phyloP scores from a whole-genome alignment of 192 early-diverging fungal species.

The Rhizophagus prolifer region DNA sequence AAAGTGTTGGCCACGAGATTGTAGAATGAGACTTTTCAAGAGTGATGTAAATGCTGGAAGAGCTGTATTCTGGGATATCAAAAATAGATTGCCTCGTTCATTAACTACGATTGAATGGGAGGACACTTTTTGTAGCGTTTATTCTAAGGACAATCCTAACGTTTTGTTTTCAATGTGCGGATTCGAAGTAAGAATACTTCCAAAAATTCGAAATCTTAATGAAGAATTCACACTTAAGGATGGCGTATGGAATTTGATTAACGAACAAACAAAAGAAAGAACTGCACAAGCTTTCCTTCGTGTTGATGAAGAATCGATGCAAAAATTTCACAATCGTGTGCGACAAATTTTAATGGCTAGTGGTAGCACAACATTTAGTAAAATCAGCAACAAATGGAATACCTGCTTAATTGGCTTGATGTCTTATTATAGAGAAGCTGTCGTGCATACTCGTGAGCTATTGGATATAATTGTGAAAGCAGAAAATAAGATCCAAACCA shows the following conservation, averaged over 20 bases:
- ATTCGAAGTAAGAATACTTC: conserved; percentile 95
- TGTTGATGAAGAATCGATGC: conserved; percentile 92
- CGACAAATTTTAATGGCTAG: conserved; percentile 98
- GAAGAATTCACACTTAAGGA: conserved; percentile 90
- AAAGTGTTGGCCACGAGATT: conserved; percentile 98
- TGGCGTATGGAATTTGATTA: conserved; percentile 92
- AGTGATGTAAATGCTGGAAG: conserved; percentile 97
- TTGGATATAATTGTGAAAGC: conserved; percentile 96
- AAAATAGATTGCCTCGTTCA: conserved; percentile 94
- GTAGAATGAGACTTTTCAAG: conserved; percentile 98
- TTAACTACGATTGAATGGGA: conserved; percentile 99
- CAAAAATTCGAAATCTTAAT: conserved; percentile 79
- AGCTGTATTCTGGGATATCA: conserved; percentile 99
- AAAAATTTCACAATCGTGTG: conserved; percentile 93
- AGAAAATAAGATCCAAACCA: conserved; percentile 98
- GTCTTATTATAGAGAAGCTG: conserved; percentile 98
- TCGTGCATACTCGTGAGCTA: conserved; percentile 95
- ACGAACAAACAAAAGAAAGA: conserved; percentile 96
- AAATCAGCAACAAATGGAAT: conserved; percentile 97
- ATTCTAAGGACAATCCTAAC: conserved; percentile 97
- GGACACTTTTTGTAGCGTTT: conserved; percentile 93
- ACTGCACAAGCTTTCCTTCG: conserved; percentile 96
- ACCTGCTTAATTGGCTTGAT: conserved; percentile 91
- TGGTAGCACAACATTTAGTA: conserved; percentile 96
- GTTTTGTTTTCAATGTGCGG: conserved; percentile 88